Evolutionary conservation across 805 yeast genomes (phyloP), one percentile per base, ranked within the genome.

Genomic region (Candida palmyrensis): DNA sequence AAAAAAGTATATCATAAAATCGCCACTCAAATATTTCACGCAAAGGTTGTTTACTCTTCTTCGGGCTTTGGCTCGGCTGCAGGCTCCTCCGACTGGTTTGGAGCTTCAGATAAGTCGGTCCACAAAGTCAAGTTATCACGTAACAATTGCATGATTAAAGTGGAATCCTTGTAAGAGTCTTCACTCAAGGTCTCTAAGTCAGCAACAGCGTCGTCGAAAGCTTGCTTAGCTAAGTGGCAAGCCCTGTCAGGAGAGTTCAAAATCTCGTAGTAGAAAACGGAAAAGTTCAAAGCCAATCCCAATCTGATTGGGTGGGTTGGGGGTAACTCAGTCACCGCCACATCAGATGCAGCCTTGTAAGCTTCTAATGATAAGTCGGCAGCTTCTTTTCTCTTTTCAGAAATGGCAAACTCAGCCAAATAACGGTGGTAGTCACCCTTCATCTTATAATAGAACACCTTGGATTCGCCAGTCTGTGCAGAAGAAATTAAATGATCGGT

Each of bases 361-460:
- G 96, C 90, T 66, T 87, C 95, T 58, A 88, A 77, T 25, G 97
- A 90, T 47, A 82, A 75, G 53, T 84, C 88, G 32, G 97, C 92
- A 44, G 96, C 94, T 47, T 75, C 87, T 62, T 88, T 86, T 62
- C 96, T 85, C 68, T 82, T 83, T 49, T 88, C 97, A 45, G 85
- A 79, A 52, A 79, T 75, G 43, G 97, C 90, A 58, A 90, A 92
- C 73, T 90, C 98, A 43, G 97, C 97, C 69, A 90, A 77, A 68
- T 90, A 90, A 75, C 98, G 95, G 75, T 89, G 95, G 75, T 90
- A 90, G 67, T 90, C 98, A 75, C 97, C 98, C 74, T 90, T 90
- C 97, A 90, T 90, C 78, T 90, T 90, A 73, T 86, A 88, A 77
- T 90, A 90, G 68, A 90, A 90, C 37, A 90, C 97, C 75, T 90